Evolutionary conservation across 345 rosid species (phyloP).

Genomic region (Fremontodendron californicum): DNA sequence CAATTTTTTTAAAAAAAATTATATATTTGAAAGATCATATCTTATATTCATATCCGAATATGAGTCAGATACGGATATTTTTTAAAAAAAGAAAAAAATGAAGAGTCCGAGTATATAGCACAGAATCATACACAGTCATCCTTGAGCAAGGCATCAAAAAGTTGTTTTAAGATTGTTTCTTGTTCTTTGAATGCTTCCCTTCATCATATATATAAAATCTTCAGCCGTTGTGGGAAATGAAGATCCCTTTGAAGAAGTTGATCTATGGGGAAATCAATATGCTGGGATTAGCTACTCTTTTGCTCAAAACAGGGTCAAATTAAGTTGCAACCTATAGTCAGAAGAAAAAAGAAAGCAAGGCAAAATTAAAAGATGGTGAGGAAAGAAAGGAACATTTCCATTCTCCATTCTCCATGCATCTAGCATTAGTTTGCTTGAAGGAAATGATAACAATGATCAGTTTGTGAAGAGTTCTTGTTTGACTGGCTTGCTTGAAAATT

Average conservation of each 20-base stretch:
- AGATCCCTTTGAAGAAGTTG: constrained; percentile 49
- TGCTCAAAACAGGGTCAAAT: constrained; percentile 40
- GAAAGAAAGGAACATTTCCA: constrained; percentile 52
- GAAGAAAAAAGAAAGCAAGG: constrained; percentile 38
- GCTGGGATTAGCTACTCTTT: constrained; percentile 56
- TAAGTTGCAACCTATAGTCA: constrained; percentile 23
- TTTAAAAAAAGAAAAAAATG: too few relatives aligned
- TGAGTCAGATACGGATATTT: too few relatives aligned
- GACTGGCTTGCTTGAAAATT: constrained; percentile 53
- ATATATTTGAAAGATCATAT: too few relatives aligned
- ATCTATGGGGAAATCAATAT: constrained; percentile 58
- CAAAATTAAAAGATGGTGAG: constrained; percentile 41
- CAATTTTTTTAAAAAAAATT: too few relatives aligned
- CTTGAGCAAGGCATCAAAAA: constrained; percentile 34
- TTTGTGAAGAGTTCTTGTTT: constrained; percentile 35
- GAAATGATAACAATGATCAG: constrained; percentile 49
- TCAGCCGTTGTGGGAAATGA: constrained; percentile 41
- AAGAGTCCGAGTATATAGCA: too few relatives aligned
- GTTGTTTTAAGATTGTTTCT: constrained; percentile 31
- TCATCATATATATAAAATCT: constrained; percentile 52
- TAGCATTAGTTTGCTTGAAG: constrained; percentile 64
- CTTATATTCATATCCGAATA: too few relatives aligned
- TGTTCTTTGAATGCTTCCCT: constrained; percentile 54
- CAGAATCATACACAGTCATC: constrained; percentile 50
- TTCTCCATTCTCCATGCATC: too few relatives aligned